Base-by-base conservation (phyloP, 2,329 filamentous ascomycete species). In the Colletotrichum noveboracense region DNA sequence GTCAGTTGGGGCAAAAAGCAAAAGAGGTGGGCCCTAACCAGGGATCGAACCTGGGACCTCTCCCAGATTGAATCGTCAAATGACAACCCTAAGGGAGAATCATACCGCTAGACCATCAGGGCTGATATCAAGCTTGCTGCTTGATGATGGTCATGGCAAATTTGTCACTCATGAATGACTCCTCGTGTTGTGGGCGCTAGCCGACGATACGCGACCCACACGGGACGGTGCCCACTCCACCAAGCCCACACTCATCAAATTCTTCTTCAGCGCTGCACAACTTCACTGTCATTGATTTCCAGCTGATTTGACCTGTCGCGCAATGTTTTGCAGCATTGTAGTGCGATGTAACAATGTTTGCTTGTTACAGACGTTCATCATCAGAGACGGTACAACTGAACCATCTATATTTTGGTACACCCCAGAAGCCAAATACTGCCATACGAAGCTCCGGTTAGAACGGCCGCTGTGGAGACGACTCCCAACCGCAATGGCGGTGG, bases 21-120 rank as follows among this genome's bases (percentile, higher is more conserved):
- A 64, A 75, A 73, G 38, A 16, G 6, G 1, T 30, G 43, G 73
- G 73, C 73, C 73, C 73, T 75, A 75, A 73, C 73, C 73, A 75
- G 73, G 73, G 58, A 58, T 73, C 70, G 73, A 75, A 75, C 73
- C 73, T 75, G 73, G 73, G 73, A 73, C 73, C 73, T 75, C 73
- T 75, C 73, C 73, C 73, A 75, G 13, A 6, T 0, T 13, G 6
- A 6, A 14, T 43, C 4, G 12, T 26, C 55, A 1, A 8, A 5
- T 26, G 30, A 71, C 24, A 60, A 74, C 73, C 73, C 73, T 75
- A 75, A 73, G 73, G 73, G 73, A 75, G 73, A 75, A 75, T 75
- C 73, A 75, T 75, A 75, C 73, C 73, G 73, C 73, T 75, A 75
- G 73, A 75, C 73, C 73, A 75, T 75, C 73, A 75, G 73, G 69